Evolutionary conservation across 148 eudicot species (phyloP).

Genomic region (Chenopodium suecicum): DNA sequence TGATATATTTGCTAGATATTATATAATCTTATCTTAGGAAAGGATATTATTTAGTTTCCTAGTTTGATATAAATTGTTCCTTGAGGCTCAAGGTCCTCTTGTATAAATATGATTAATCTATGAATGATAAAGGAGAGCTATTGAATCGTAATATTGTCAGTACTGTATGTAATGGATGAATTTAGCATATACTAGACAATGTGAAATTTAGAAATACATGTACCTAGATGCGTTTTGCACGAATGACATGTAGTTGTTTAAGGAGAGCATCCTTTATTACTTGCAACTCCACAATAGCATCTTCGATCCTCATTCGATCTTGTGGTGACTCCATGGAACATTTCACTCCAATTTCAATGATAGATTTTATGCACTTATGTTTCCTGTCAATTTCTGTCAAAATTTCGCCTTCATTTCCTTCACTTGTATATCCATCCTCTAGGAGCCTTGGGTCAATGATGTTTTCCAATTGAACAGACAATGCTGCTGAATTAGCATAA

Average conservation of each 20-base stretch:
- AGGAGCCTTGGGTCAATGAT: conserved; percentile 20
- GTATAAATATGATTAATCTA: no score
- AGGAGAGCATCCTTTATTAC: neutral
- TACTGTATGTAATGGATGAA: no score
- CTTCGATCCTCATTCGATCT: conserved; percentile 21
- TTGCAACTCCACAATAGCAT: conserved; percentile 12
- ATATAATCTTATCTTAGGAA: no score
- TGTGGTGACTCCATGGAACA: conserved; percentile 22
- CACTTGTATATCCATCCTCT: neutral
- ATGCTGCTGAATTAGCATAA: conserved; percentile 7
- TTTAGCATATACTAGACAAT: no score
- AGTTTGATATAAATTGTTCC: no score
- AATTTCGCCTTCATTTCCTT: neutral
- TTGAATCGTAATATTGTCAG: no score
- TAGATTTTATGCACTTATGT: neutral
- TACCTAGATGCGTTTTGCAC: neutral
- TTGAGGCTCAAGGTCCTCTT: no score
- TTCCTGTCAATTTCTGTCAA: neutral
- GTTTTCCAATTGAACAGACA: neutral
- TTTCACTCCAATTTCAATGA: conserved; percentile 16
- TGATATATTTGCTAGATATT: no score
- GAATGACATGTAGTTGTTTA: neutral
- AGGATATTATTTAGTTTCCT: no score
- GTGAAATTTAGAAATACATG: no score
- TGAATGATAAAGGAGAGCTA: no score